Evolutionary conservation across 2,329 filamentous ascomycete species (phyloP).

Genomic region (Nemania diffusa): DNA sequence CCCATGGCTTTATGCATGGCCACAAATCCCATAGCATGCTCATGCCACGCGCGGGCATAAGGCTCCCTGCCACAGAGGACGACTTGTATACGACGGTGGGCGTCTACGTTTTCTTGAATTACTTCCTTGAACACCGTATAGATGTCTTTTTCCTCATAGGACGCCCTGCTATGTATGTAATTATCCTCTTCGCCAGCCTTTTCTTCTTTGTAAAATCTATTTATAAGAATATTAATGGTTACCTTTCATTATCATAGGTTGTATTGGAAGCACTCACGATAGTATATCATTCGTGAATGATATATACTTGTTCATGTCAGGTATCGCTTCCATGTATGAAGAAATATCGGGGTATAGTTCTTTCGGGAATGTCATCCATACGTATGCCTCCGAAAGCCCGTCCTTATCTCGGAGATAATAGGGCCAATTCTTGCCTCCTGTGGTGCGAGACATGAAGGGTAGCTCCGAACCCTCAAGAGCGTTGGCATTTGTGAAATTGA

Average conservation of each 20-base stretch:
- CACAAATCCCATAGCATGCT: slow-evolving; percentile 45
- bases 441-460: slow-evolving; percentile 35
- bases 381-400: slow-evolving; percentile 44
- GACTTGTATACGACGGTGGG: slow-evolving; percentile 35
- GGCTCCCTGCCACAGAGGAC: slow-evolving; percentile 38
- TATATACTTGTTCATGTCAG: slow-evolving; percentile 45
- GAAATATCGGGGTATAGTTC: slow-evolving; percentile 43
- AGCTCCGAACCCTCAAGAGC: slow-evolving; percentile 42
- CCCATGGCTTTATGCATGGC: slow-evolving; percentile 35
- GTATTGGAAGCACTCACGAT: slow-evolving; percentile 40
- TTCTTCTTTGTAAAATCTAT: slow-evolving; percentile 49
- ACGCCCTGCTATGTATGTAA: slow-evolving; percentile 44
- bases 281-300: slow-evolving; percentile 46
- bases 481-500: slow-evolving; percentile 47
- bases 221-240: not conserved
- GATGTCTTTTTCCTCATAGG: slow-evolving; percentile 35
- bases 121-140: slow-evolving; percentile 33
- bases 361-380: slow-evolving; percentile 46
- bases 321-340: slow-evolving; percentile 44
- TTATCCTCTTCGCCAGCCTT: slow-evolving; percentile 43
- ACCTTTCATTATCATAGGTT: not conserved
- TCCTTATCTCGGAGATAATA: slow-evolving; percentile 46
- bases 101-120: slow-evolving; percentile 33
- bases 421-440: slow-evolving; percentile 41
- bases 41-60: slow-evolving; percentile 40